These are phyloP conservation scores for Thuja plicata DNA, from an alignment of 83 land plant genomes.

Conservation along the genomic window DNA sequence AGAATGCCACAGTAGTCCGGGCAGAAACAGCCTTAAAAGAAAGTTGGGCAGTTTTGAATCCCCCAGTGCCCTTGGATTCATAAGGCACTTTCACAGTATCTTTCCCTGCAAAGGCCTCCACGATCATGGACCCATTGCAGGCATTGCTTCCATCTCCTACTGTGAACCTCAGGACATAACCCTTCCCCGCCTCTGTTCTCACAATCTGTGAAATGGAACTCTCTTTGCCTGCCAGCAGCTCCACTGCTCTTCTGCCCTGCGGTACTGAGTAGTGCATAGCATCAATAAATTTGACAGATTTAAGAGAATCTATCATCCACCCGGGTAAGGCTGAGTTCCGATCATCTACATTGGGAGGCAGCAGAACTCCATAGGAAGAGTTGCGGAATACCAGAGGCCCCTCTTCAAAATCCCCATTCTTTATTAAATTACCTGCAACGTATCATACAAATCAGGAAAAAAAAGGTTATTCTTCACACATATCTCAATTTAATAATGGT, in stretches of 20 bases:
- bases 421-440: not conserved
- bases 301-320: not conserved
- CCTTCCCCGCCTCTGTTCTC: no score
- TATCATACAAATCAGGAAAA: not conserved
- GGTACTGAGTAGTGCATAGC: no score
- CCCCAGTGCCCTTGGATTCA: slow-evolving; percentile 29
- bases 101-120: no score
- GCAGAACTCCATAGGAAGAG: not conserved
- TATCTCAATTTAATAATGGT: no score
- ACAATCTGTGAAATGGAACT: no score
- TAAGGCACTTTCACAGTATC: not conserved
- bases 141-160: no score
- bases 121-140: no score
- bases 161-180: no score
- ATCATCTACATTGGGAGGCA: not conserved
- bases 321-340: not conserved
- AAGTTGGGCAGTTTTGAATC: slow-evolving; percentile 16
- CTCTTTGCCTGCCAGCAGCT: no score
- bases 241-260: no score
- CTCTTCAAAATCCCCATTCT: not conserved
- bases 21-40: slow-evolving; percentile 17
- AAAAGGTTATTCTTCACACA: no score
- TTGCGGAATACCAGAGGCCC: not conserved
- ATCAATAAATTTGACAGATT: no score
- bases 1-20: slow-evolving; percentile 25